These are phyloP conservation scores for Melampsora larici-populina DNA, from an alignment of 1,284 basidiomycete genomes.

Conservation along the genomic window DNA sequence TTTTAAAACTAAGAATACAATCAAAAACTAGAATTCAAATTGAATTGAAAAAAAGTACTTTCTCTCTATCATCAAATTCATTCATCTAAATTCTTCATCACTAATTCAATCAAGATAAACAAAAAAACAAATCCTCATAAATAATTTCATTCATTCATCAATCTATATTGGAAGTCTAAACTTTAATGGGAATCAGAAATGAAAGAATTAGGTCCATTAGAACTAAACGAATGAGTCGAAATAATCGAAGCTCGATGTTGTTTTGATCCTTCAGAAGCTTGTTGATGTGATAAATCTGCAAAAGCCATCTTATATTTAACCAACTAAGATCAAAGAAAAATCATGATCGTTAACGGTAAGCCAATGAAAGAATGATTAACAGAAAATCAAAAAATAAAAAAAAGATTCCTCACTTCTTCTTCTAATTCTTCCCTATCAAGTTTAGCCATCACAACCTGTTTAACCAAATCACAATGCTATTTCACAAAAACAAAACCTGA, in stretches of 20 bases:
- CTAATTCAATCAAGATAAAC: no score
- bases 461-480: constrained; percentile 61
- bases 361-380: background rate
- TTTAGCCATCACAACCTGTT: constrained; percentile 80
- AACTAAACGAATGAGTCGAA: background rate
- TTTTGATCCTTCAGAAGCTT: constrained; percentile 7
- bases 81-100: no score
- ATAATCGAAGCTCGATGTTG: background rate
- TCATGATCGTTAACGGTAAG: no score
- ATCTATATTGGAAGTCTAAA: no score
- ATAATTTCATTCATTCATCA: no score
- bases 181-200: no score
- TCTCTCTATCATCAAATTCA: no score
- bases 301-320: constrained; percentile 74
- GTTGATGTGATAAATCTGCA: constrained; percentile 19
- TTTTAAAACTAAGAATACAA: no score
- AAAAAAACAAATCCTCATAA: no score
- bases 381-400: background rate
- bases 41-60: no score
- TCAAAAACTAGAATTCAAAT: no score
- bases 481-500: no score
- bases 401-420: constrained; percentile 58
- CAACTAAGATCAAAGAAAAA: constrained; percentile 54
- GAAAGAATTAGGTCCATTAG: background rate
- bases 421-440: constrained; percentile 85